Evolutionary conservation across 2,329 filamentous ascomycete species (phyloP).

Genomic region (Talaromyces sp.): DNA sequence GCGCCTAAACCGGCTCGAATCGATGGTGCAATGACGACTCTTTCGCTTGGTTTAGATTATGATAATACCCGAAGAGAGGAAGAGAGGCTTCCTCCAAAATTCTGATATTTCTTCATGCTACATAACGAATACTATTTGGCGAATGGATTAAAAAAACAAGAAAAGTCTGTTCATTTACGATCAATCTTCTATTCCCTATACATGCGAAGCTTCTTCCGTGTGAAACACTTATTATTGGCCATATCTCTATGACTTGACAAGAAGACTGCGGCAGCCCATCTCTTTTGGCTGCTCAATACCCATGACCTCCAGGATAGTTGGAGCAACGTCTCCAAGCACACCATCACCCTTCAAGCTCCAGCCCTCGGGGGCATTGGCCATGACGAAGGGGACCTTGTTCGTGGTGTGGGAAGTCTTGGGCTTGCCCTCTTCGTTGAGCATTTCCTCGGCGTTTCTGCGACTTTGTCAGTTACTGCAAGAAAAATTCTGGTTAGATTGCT

Average conservation of each 20-base stretch:
- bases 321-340: constrained; percentile 94
- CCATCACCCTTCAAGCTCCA: constrained; percentile 80
- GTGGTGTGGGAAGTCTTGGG: constrained; percentile 98
- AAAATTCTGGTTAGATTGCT: constrained; percentile 22
- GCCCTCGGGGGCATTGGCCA: constrained; percentile 90
- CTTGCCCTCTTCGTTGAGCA: constrained; percentile 92
- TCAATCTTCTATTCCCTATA: not conserved
- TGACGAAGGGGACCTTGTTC: constrained; percentile 96
- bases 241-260: constrained; percentile 58
- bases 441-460: constrained; percentile 84
- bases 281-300: constrained; percentile 83
- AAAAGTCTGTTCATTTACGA: not conserved
- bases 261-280: constrained; percentile 82
- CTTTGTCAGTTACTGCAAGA: not conserved
- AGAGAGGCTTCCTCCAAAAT: not conserved
- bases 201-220: not conserved
- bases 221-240: not conserved
- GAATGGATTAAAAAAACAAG: not conserved
- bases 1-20: constrained; percentile 20
- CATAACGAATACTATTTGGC: not conserved
- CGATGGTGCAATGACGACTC: not conserved
- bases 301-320: constrained; percentile 88
- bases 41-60: not conserved
- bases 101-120: not conserved
- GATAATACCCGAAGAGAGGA: not conserved